Evolutionary conservation across 2,329 filamentous ascomycete species (phyloP), one percentile per base, ranked within the genome.

Genomic region (Nectriaceae sp.): DNA sequence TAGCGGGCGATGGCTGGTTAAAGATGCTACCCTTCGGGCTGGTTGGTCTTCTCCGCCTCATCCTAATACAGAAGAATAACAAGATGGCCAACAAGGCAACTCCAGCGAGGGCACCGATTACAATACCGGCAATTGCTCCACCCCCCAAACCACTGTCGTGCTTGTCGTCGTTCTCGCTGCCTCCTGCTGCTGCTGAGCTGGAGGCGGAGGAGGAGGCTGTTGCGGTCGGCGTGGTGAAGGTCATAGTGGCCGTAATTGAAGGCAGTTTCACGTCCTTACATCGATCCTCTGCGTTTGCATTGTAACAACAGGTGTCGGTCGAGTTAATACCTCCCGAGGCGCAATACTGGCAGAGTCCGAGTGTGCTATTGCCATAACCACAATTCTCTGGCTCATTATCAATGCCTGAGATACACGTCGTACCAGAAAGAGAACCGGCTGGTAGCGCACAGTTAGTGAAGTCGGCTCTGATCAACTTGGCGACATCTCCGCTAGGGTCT

Each of bases 251-350:
- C 13, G 84, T 83, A 40, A 91, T 87, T 1, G 83, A 83, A 0
- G 94, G 94, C 5, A 99, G 75, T 21, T 80, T 76, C n/a, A 99
- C 88, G 42, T 82, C 82, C 42, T 81, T 73, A 68, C 94, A 99
- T 54, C 85, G 82, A 21, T 74, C 73, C 49, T 89, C 81, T n/a
- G 87, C 85, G 53, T 90, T 78, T 4, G 92, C 85, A 61, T 84
- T 90, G 63, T 91, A 87, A 70, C 94, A 99, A 75, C 94, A 99
- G 3, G 92, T 95, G 68, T 97, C 93, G 42, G 93, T 97, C 10
- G 90, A 88, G 70, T 97, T 97, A 54, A 86, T 83, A 21, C 92
- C 91, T 60, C 89, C 93, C 5, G 84, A 78, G 36, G 82, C 80
- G 69, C 94, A 99, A 69, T 94, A 97, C 4, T 86, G 84, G 73